Conservation (phyloP, 2,329 filamentous ascomycete genomes). For the Pseudonectria buxi region DNA sequence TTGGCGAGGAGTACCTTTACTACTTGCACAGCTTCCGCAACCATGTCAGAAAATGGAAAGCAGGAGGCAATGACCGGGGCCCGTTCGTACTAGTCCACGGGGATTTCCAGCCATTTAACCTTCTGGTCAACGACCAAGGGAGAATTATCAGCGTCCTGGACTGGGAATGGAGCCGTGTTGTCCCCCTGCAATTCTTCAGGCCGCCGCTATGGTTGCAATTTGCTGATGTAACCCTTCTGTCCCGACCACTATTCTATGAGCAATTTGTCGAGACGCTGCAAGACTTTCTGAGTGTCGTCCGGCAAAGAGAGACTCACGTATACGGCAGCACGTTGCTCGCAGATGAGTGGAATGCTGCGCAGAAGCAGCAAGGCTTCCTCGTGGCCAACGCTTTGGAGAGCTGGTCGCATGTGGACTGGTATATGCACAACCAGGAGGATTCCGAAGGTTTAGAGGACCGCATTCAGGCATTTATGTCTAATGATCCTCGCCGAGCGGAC, state of each 20-base stretch:
- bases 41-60: conserved; percentile 7
- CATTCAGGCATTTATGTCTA: too few species aligned
- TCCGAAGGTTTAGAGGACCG: too few species aligned
- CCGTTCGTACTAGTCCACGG: conserved; percentile 21
- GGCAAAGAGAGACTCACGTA: neutral
- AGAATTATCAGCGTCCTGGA: conserved; percentile 8
- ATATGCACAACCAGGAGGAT: too few species aligned
- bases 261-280: neutral
- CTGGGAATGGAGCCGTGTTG: conserved; percentile 16
- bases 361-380: too few species aligned
- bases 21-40: conserved; percentile 15
- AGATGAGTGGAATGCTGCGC: conserved; percentile 6
- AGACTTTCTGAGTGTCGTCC: neutral
- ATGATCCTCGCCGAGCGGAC: too few species aligned
- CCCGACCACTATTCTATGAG: neutral
- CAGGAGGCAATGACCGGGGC: conserved; percentile 5
- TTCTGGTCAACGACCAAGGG: conserved; percentile 11
- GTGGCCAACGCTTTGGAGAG: too few species aligned
- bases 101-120: conserved; percentile 15
- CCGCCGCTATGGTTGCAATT: conserved; percentile 10
- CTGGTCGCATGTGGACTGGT: too few species aligned
- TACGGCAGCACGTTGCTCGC: neutral
- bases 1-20: conserved; percentile 17
- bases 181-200: conserved; percentile 11
- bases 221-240: neutral